phyloP scores from a whole-genome alignment of 2,329 filamentous ascomycete genomes.

The Hawksworthiomyces lignivorus region DNA sequence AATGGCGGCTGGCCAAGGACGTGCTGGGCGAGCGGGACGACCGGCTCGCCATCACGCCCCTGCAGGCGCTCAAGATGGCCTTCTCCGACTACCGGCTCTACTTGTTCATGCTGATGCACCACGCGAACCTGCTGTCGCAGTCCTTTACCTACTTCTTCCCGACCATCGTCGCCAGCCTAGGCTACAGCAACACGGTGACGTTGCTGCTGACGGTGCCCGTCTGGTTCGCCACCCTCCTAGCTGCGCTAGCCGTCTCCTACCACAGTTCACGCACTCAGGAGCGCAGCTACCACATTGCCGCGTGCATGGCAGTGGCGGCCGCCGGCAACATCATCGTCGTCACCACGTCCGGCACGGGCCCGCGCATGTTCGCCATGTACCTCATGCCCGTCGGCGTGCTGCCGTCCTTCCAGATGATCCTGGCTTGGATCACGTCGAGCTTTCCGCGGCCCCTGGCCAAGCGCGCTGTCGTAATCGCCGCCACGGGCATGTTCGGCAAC shows the following conservation, averaged over 20 bases:
- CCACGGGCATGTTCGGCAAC: conserved; percentile 62
- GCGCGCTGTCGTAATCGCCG: conserved; percentile 56
- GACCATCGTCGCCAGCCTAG: conserved; percentile 53
- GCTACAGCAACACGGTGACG: conserved; percentile 46
- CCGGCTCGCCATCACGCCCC: conserved; percentile 11
- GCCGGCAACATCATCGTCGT: conserved; percentile 43
- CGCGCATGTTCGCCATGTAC: conserved; percentile 56
- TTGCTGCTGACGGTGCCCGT: conserved; percentile 51
- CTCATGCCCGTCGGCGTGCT: conserved; percentile 47
- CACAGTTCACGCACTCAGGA: conserved; percentile 47
- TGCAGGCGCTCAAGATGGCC: conserved; percentile 20
- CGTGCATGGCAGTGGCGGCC: conserved; percentile 42
- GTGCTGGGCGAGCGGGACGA: conserved; percentile 18
- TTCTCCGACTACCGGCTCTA: conserved; percentile 34
- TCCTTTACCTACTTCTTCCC: conserved; percentile 61
- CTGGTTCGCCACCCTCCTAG: conserved; percentile 48
- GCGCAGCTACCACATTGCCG: conserved; percentile 48
- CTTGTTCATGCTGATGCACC: conserved; percentile 46
- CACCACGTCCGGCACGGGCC: conserved; percentile 42
- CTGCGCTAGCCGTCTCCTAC: conserved; percentile 46
- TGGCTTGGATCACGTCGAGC: conserved; percentile 62
- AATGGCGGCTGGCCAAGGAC: conserved; percentile 13
- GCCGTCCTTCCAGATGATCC: conserved; percentile 40
- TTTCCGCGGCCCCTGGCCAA: conserved; percentile 63
- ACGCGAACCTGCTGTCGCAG: conserved; percentile 42